Conservation (phyloP, 768 basidiomycete genomes). For the Rhizopogon sp. region DNA sequence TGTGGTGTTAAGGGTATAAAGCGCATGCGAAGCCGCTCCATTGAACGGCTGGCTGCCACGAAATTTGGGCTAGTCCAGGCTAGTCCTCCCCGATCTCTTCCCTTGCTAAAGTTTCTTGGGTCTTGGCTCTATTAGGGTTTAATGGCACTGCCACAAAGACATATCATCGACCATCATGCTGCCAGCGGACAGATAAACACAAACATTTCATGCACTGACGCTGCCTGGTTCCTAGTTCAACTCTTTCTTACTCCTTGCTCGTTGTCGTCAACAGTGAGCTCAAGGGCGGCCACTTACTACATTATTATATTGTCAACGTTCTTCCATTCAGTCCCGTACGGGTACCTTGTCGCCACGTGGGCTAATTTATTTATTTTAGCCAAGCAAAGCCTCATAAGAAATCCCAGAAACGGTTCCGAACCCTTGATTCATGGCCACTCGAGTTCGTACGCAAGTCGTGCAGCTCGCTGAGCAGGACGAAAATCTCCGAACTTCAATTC, state of each 20-base stretch:
- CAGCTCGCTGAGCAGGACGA: slow-evolving; percentile 3
- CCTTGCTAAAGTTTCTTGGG: no score
- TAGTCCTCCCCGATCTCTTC: no score
- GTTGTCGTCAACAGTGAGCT: not conserved
- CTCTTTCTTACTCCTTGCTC: not conserved
- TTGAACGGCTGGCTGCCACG: not conserved
- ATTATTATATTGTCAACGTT: not conserved
- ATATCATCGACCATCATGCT: not conserved
- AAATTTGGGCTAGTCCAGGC: not conserved
- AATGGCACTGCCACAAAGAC: not conserved
- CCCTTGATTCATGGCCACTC: slow-evolving; percentile 21
- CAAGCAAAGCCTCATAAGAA: not conserved
- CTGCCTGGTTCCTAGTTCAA: not conserved
- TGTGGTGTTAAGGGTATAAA: not conserved
- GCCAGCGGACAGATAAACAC: not conserved
- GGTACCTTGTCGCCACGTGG: not conserved
- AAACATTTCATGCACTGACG: not conserved
- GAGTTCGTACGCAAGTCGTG: slow-evolving; percentile 11
- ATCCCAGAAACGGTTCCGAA: not conserved
- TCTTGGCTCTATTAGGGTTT: no score
- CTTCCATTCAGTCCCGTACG: not conserved
- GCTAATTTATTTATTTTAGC: not conserved
- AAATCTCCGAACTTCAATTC: slow-evolving; percentile 3
- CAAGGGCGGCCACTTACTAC: not conserved
- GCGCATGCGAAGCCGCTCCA: not conserved